Evolutionary conservation across 2,329 filamentous ascomycete genomes (phyloP), one percentile per base, ranked within the genome.

Genomic region (Biscogniauxia mediterranea): DNA sequence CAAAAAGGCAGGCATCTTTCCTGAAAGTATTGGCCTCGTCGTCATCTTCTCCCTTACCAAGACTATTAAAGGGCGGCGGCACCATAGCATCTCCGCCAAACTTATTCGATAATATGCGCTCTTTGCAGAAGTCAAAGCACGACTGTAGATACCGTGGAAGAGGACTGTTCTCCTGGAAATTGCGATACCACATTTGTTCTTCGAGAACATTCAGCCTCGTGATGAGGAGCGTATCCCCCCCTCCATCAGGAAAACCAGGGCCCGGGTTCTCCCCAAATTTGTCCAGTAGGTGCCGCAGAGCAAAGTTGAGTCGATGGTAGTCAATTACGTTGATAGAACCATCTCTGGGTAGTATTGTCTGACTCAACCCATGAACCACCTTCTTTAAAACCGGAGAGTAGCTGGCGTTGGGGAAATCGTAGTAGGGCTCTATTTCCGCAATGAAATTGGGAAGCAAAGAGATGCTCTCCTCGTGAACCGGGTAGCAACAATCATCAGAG

Each of bases 1-100:
- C 42, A 56, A 66, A 67, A 38, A 68, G 54, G 20, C 26, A 54
- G 5, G 52, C 57, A 8, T 64, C 59, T 4, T 60, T 58, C 17
- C 17, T 57, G 9, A 59, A 57, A 3, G 32, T 53, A 20, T 42
- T 50, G 6, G 15, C 15, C 17, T 42, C 51, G 11, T 17, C 19
- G 52, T 46, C 49, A 2, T 13, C 25, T n/a, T 56, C 23, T 1
- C 11, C 17, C n/a, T 56, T 58, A 3, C 17, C 52, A 9, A 56
- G 55, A 5, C 23, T 28, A 5, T 51, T 15, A 46, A 61, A 63
- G 5, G 53, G 49, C 1, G 25, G 15, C 1, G 61, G 61, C 2
- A 55, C 55, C 17, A 13, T 17, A 23, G 51, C 51, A 13, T 52
- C 7, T 5, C 57, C 21, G 4, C 54, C 53, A 50, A 20, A 21